These are phyloP conservation scores for Yamadazyma dushanensis DNA, from an alignment of 1,139 yeast genomes.

Conservation along the genomic window DNA sequence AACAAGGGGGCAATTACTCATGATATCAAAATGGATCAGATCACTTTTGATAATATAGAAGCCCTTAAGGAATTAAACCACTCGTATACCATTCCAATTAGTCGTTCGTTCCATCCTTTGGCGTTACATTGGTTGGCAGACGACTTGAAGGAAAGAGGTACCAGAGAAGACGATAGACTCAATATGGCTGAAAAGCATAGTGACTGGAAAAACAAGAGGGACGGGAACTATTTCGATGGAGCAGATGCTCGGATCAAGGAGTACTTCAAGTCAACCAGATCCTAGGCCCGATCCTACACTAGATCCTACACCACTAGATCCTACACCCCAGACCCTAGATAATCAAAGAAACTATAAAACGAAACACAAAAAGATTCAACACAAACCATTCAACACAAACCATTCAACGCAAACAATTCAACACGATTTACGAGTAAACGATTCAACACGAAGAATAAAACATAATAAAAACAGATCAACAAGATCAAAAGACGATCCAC, in stretches of 20 bases:
- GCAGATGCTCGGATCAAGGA: slow-evolving; percentile 43
- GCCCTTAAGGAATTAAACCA: slow-evolving; percentile 16
- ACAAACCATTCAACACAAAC: no score
- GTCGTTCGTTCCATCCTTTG: slow-evolving; percentile 66
- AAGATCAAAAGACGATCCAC: no score
- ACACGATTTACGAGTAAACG: no score
- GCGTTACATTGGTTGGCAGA: slow-evolving; percentile 63
- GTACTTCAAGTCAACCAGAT: slow-evolving; percentile 47
- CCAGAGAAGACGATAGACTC: slow-evolving; percentile 50
- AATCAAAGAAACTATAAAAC: no score
- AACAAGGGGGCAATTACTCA: slow-evolving; percentile 56
- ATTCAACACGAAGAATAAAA: no score
- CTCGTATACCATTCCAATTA: slow-evolving; percentile 33
- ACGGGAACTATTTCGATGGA: slow-evolving; percentile 47
- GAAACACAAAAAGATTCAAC: background rate
- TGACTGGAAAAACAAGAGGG: slow-evolving; percentile 44
- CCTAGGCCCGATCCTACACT: no score
- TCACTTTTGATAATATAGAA: slow-evolving; percentile 22
- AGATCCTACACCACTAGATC: no score
- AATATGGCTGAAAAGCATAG: slow-evolving; percentile 46
- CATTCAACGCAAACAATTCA: no score
- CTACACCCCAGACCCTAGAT: no score
- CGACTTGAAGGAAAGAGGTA: slow-evolving; percentile 55
- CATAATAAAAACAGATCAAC: no score
- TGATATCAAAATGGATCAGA: slow-evolving; percentile 22